Conservation (phyloP, 352 stramenopile genomes). For the Phytophthora uliginosa region DNA sequence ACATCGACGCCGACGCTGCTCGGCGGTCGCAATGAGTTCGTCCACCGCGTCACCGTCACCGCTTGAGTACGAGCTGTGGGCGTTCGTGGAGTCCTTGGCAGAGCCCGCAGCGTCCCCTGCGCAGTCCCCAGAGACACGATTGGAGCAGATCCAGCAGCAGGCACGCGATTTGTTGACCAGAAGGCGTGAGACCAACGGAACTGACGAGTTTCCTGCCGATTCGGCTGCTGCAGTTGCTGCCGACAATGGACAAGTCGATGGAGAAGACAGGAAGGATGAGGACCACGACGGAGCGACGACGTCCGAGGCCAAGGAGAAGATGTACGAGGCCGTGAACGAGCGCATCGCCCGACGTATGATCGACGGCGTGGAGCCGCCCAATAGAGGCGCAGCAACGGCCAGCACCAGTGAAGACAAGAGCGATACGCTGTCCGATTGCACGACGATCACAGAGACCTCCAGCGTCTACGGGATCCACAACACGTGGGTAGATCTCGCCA, state of each 20-base stretch:
- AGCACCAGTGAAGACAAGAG: conserved; percentile 72
- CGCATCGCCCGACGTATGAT: conserved; percentile 69
- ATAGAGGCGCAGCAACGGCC: conserved; percentile 14
- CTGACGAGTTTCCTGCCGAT: conserved; percentile 8
- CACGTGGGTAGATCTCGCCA: conserved; percentile 84
- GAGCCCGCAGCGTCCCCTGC: background rate
- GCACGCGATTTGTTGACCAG: conserved; percentile 48
- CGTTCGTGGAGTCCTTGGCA: conserved; percentile 54
- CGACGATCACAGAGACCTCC: conserved; percentile 72
- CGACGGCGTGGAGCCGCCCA: conserved; percentile 36
- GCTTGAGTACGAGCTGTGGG: conserved; percentile 56
- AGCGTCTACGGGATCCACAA: conserved; percentile 84
- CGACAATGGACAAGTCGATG: background rate
- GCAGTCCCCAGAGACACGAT: conserved; percentile 17
- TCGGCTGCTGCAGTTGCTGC: conserved; percentile 5
- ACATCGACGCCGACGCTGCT: conserved; percentile 6
- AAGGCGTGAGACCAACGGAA: conserved; percentile 24
- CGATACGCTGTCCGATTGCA: conserved; percentile 83
- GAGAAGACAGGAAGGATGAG: conserved; percentile 3
- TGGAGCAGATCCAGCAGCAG: conserved; percentile 44
- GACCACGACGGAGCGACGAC: conserved; percentile 3
- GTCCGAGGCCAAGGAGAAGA: conserved; percentile 36
- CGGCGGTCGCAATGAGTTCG: conserved; percentile 27
- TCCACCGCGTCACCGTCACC: background rate
- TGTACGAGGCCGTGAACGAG: conserved; percentile 71